Percentiles rank a stretch among this genome's conserved stretches.
Evolutionary conservation across 345 rosid species (phyloP).

Genomic region (Firmiana major): DNA sequence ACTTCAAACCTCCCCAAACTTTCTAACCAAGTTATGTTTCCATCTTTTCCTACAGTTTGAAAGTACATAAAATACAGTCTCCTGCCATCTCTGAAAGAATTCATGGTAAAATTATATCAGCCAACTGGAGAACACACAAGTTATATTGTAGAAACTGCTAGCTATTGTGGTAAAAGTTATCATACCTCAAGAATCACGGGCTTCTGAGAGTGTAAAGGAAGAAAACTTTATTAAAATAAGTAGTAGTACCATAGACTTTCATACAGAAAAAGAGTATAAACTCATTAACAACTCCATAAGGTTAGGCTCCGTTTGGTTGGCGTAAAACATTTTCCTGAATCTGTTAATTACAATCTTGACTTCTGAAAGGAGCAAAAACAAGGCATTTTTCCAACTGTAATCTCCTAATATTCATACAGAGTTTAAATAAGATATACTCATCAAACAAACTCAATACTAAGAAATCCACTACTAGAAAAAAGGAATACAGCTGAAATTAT

Average conservation of each 20-base stretch:
- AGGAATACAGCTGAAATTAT: not conserved
- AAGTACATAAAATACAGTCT: not conserved
- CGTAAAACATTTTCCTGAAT: no score
- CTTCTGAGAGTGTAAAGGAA: not conserved
- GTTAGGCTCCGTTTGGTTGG: no score
- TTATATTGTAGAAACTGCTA: no score
- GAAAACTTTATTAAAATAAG: not conserved
- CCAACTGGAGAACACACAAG: no score
- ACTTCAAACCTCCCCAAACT: not conserved
- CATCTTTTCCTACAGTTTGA: not conserved
- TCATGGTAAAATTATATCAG: not conserved
- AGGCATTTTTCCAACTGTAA: not conserved
- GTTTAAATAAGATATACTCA: not conserved
- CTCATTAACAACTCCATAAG: not conserved
- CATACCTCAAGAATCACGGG: not conserved
- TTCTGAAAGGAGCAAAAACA: not conserved
- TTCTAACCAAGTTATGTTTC: not conserved
- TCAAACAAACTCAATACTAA: not conserved
- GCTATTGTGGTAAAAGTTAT: not conserved
- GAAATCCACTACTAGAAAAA: not conserved
- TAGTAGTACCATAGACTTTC: not conserved
- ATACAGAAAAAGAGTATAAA: not conserved
- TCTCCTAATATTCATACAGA: not conserved
- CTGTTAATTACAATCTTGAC: not conserved
- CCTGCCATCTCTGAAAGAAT: not conserved